A percentile compares a stretch with the other conserved stretches of the same genome.
phyloP scores from a whole-genome alignment of 805 yeast species.

The Candida patagonica region DNA sequence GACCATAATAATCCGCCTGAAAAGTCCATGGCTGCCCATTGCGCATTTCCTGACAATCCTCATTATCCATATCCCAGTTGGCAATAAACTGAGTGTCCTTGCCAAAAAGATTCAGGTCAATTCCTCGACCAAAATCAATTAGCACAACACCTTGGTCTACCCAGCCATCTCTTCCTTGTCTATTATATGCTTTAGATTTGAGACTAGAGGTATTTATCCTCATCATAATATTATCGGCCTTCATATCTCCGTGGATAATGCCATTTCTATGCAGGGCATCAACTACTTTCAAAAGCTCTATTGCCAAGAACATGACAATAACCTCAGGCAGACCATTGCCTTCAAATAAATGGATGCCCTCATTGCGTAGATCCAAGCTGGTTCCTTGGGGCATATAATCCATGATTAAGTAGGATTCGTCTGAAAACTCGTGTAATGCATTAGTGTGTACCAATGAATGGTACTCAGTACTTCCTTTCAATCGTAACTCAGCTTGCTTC shows the following conservation, averaged over 20 bases:
- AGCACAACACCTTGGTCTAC: conserved; percentile 44
- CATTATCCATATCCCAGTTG: conserved; percentile 52
- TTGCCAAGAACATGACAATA: conserved; percentile 51
- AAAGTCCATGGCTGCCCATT: conserved; percentile 56
- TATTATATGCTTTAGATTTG: conserved; percentile 22
- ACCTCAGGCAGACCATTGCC: conserved; percentile 43
- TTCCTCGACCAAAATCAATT: conserved; percentile 76
- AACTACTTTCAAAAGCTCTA: conserved; percentile 52
- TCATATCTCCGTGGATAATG: conserved; percentile 76
- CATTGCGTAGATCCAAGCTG: conserved; percentile 33
- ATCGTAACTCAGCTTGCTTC: conserved; percentile 41
- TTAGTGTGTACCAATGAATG: conserved; percentile 42
- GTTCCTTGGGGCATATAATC: conserved; percentile 67
- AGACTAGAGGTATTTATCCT: conserved; percentile 32
- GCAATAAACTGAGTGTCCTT: conserved; percentile 44
- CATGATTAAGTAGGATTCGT: conserved; percentile 60
- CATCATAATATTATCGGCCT: conserved; percentile 81
- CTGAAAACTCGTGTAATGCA: conserved; percentile 45
- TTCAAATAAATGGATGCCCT: conserved; percentile 46
- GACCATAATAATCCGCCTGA: conserved; percentile 76
- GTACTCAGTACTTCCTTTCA: conserved; percentile 16
- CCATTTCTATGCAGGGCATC: conserved; percentile 54
- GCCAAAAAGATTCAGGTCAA: conserved; percentile 55
- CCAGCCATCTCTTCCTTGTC: conserved; percentile 40
- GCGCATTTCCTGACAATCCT: conserved; percentile 67